These are phyloP conservation scores for Beauveria pseudobassiana DNA, from an alignment of 2,329 filamentous ascomycete species.

Conservation along the genomic window DNA sequence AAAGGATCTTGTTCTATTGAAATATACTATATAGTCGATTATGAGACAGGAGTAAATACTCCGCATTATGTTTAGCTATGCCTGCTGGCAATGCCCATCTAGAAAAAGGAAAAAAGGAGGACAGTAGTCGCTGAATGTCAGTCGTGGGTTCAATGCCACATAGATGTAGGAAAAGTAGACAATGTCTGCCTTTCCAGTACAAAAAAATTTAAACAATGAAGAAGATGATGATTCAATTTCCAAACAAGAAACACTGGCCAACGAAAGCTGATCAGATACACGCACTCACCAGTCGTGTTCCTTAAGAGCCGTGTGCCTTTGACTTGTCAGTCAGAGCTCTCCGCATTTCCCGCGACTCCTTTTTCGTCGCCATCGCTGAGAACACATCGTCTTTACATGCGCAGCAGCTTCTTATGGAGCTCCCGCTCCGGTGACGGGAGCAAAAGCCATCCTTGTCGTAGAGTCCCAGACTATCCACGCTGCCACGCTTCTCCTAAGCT, in stretches of 20 bases:
- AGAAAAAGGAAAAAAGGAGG: not conserved
- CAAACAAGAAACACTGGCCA: not conserved
- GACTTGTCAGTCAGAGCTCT: no score
- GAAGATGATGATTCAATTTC: not conserved
- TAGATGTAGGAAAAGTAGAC: not conserved
- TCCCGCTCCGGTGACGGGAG: constrained; percentile 33
- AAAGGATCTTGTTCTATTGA: not conserved
- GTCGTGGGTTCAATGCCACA: not conserved
- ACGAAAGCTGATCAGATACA: not conserved
- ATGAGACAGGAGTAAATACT: not conserved
- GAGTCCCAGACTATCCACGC: constrained; percentile 33
- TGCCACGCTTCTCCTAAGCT: constrained; percentile 19
- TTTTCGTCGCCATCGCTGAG: no score
- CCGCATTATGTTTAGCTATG: not conserved
- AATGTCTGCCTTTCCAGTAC: not conserved
- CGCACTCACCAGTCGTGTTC: no score
- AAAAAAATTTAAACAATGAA: not conserved
- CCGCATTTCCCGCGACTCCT: no score
- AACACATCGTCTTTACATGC: constrained; percentile 18
- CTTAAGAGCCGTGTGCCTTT: no score
- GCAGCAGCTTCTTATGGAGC: constrained; percentile 18
- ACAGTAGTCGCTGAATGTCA: not conserved
- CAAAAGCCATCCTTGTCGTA: constrained; percentile 42
- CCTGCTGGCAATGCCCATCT: not conserved
- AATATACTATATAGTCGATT: not conserved